Conservation (phyloP, 2,329 filamentous ascomycete species). For the Scytalidium sp. region DNA sequence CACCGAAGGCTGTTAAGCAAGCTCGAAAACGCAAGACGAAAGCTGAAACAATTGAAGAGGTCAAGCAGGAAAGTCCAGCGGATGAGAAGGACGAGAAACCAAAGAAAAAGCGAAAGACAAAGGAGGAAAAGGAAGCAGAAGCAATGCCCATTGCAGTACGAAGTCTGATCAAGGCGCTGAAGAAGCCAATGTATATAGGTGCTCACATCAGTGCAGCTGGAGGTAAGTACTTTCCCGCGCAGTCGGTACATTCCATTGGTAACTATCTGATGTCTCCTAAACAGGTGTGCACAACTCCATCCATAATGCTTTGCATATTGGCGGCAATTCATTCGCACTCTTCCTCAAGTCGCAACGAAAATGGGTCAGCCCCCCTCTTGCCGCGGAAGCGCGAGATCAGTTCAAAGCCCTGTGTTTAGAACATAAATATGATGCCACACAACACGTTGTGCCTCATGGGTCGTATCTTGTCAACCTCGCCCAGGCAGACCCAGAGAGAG, state of each 20-base stretch:
- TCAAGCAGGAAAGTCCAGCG: constrained; percentile 16
- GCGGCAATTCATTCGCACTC: constrained; percentile 88
- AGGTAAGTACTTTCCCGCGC: constrained; percentile 45
- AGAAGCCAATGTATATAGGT: constrained; percentile 75
- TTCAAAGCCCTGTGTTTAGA: constrained; percentile 69
- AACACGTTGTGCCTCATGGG: constrained; percentile 84
- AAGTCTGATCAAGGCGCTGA: constrained; percentile 60
- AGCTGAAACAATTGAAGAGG: constrained; percentile 17
- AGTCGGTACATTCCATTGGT: constrained; percentile 5
- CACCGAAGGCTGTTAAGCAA: constrained; percentile 15
- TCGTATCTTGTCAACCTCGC: constrained; percentile 97
- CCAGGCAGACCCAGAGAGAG: constrained; percentile 75
- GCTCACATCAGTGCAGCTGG: constrained; percentile 90
- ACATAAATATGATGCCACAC: constrained; percentile 67
- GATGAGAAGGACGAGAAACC: constrained; percentile 17
- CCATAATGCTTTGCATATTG: constrained; percentile 73
- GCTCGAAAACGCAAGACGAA: constrained; percentile 20
- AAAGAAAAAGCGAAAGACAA: constrained; percentile 48
- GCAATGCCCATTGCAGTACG: constrained; percentile 66
- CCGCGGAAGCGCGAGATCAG: constrained; percentile 60
- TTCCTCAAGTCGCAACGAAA: constrained; percentile 97
- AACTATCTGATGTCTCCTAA: constrained; percentile 9
- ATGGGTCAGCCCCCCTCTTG: constrained; percentile 81
- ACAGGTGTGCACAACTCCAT: constrained; percentile 86
- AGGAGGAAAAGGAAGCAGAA: constrained; percentile 53